Evolutionary conservation across 345 rosid genomes (phyloP).

Genomic region (Pistacia vera): DNA sequence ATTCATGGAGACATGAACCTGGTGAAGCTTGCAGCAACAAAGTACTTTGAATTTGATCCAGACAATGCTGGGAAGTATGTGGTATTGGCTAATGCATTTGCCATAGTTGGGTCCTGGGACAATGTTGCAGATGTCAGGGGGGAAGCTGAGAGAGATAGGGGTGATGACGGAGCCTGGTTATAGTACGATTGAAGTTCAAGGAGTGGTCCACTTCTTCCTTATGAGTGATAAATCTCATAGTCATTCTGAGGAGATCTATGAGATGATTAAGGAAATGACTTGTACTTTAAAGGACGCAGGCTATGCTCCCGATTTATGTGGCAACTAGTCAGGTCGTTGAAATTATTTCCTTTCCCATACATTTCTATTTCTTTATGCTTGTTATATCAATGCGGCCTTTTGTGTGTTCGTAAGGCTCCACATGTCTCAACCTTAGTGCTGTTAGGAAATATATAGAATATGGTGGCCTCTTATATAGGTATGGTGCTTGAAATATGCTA

Average conservation of each 20-base stretch:
- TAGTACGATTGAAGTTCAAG: conserved; percentile 69
- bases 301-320: conserved; percentile 35
- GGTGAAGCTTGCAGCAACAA: conserved; percentile 51
- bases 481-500: background rate
- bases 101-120: conserved; percentile 62
- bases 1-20: conserved; percentile 62
- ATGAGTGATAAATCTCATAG: conserved; percentile 54
- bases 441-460: conserved; percentile 1
- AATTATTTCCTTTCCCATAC: background rate
- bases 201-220: conserved; percentile 50
- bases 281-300: conserved; percentile 50
- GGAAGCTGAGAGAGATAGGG: conserved; percentile 48
- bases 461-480: conserved; percentile 1
- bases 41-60: conserved; percentile 58
- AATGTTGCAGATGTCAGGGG: conserved; percentile 61
- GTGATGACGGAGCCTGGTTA: conserved; percentile 62
- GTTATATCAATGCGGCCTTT: background rate
- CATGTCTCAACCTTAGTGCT: background rate
- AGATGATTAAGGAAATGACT: conserved; percentile 47
- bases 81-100: conserved; percentile 65
- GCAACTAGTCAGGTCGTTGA: conserved; percentile 22
- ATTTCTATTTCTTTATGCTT: background rate
- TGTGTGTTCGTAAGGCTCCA: conserved; percentile 8
- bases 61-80: conserved; percentile 69
- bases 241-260: conserved; percentile 43